Evolutionary conservation across 768 basidiomycete species (phyloP).

Genomic region (Cyclocybe cylindracea): DNA sequence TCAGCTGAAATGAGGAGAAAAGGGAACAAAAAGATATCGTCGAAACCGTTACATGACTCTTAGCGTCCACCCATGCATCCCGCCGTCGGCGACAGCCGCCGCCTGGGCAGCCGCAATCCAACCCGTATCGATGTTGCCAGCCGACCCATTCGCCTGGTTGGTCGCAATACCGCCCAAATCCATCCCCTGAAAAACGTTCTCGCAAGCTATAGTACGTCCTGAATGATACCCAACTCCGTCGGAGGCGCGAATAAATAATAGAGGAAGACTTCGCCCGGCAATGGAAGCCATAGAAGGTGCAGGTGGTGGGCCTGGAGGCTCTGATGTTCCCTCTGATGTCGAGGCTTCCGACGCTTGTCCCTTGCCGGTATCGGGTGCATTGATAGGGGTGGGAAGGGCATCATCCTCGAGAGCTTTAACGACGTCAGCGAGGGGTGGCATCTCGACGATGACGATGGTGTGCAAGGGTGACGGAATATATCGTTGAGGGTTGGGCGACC

Average conservation of each 20-base stretch:
- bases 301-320: constrained; percentile 15
- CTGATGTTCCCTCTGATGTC: constrained; percentile 20
- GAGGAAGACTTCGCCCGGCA: constrained; percentile 68
- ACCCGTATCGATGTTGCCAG: constrained; percentile 53
- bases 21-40: constrained; percentile 15
- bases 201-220: constrained; percentile 79
- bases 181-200: constrained; percentile 74
- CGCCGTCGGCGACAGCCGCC: constrained; percentile 64
- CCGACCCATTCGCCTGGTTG: constrained; percentile 44
- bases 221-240: constrained; percentile 93
- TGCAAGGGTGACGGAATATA: constrained; percentile 63
- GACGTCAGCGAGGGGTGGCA: constrained; percentile 77
- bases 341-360: constrained; percentile 32
- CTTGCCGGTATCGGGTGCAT: constrained; percentile 37
- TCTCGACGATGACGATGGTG: constrained; percentile 82
- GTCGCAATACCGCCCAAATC: constrained; percentile 56
- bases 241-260: constrained; percentile 77
- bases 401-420: constrained; percentile 80
- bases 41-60: constrained; percentile 62
- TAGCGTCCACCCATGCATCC: constrained; percentile 77
- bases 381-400: constrained; percentile 41
- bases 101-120: constrained; percentile 80
- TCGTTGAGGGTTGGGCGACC: constrained; percentile 40
- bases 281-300: constrained; percentile 51
- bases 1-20: constrained; percentile 24